Base-by-base conservation (phyloP, 805 yeast genomes). In the Scheffersomyces lignosus region DNA sequence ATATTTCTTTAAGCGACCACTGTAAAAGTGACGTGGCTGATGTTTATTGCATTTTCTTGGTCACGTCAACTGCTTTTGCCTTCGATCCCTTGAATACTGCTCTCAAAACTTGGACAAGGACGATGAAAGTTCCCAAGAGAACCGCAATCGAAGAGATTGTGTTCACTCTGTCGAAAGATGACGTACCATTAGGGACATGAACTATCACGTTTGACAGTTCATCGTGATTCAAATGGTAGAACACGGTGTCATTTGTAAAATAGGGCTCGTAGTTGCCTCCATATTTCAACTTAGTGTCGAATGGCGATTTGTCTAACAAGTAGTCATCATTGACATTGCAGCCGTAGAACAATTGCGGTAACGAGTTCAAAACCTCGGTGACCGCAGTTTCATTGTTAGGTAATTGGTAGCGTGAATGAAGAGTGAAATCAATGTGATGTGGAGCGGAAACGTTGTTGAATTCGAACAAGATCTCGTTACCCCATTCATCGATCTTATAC, bases 361-460 rank as follows among this genome's bases (percentile, higher is more conserved):
- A 22, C 5, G 48, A 37, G 33, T 47, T 54, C n/a, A 26, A 15
- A 4, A 54, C 53, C 0, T 33, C 30, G 4, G 52, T 45, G 5
- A 37, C 29, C n/a, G 34, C 35, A 0, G 40, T 31, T 5, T 33
- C 34, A 17, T 38, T 37, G 4, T 32, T 35, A 3, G 72, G 72
- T n/a, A 42, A 39, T 46, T 66, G 72, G 43, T 70, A 70, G 25
- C 75, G 48, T 5, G 73, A 58, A 41, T 70, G 73, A 5, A 70
- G 40, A 5, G 62, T 62, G 18, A 68, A 40, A 14, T 51, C 55
- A 4, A 63, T 41, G 12, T 38, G 43, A 10, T 18, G 20, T 9
- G 32, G 30, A 2, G 44, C 29, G 8, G 28, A 16, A 14, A 18
- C 23, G 15, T 43, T 36, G 15, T 47, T 44, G 28, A 58, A 44